Base-by-base conservation (phyloP, 2,329 filamentous ascomycete species). In the Septoria petroselini region DNA sequence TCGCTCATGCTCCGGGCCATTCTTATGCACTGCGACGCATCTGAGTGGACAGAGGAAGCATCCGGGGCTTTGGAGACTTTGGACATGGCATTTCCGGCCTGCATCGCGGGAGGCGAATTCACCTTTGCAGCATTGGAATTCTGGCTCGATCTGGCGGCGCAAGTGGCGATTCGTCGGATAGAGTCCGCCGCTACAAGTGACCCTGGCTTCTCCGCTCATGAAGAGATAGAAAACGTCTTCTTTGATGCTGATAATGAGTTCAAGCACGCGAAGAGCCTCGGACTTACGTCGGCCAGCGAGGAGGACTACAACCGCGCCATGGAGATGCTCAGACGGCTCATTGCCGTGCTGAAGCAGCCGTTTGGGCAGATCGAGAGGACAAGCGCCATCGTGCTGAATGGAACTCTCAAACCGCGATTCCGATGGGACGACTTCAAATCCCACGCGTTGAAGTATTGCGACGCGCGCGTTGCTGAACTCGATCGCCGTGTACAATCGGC, bases 341-440 rank as follows among this genome's bases (percentile, higher is more conserved):
- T 60, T 21, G 33, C 50, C 4, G 34, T 46, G 17, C 43, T 62
- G 12, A 50, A 56, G 30, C 21, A 19, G 35, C 30, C 50, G 29
- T 48, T 57, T 55, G 31, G 50, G 41, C 42, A 37, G 25, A 17
- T 41, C 15, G 44, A 47, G 34, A 51, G 43, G 14, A 42, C 19
- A 1, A 62, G 63, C 5, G 58, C 64, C 2, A 46, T 61, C 2
- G 62, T 74, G 11, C 72, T 77, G 34, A 62, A 78, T 19, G 70
- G 71, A 2, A 62, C 58, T 1, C 55, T 84, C 4, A 69, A 71
- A 29, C 60, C 64, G 1, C 54, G 60, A 1, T 84, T 75, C 59
- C 69, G 72, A 2, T 83, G 79, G 78, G 58, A 68, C 0, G 58
- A 65, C 2, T 78, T 81, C 44, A 61, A 77, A 4, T 55, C 73